These are phyloP conservation scores for Tremellales sp. DNA, from an alignment of 1,284 basidiomycete genomes.

Conservation along the genomic window DNA sequence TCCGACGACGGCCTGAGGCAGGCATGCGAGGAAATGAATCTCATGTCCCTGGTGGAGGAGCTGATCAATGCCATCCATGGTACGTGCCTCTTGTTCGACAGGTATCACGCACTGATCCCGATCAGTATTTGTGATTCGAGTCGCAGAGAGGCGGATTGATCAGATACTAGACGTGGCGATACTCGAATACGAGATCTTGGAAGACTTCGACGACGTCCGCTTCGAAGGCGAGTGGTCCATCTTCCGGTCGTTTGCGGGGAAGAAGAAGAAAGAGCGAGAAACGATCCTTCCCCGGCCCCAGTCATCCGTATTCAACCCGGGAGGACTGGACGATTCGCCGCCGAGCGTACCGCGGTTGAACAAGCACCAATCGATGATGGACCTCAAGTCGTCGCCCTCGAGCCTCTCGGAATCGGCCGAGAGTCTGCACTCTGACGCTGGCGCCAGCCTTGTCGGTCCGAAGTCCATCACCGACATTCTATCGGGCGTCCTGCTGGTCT, in stretches of 20 bases:
- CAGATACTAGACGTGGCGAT: constrained; percentile 75
- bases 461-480: constrained; percentile 72
- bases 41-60: constrained; percentile 56
- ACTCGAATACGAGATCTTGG: constrained; percentile 75
- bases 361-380: constrained; percentile 29
- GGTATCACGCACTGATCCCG: constrained; percentile 1
- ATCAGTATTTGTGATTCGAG: constrained; percentile 88
- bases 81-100: constrained; percentile 42
- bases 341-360: constrained; percentile 18
- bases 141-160: constrained; percentile 85
- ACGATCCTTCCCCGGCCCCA: constrained; percentile 46
- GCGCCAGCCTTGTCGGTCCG: constrained; percentile 45
- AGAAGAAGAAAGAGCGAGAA: constrained; percentile 61
- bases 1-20: constrained; percentile 71
- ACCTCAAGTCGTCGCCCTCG: constrained; percentile 19
- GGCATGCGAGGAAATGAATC: constrained; percentile 72
- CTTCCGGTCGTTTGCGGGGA: constrained; percentile 62
- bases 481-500: constrained; percentile 78
- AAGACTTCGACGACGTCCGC: constrained; percentile 74
- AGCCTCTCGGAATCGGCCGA: constrained; percentile 7
- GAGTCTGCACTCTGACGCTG: no score
- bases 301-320: constrained; percentile 38
- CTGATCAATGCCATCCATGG: constrained; percentile 92
- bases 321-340: constrained; percentile 6
- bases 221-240: constrained; percentile 97